phyloP scores from a whole-genome alignment of 2,329 filamentous ascomycete species.

The Orbilia blumenaviensis region DNA sequence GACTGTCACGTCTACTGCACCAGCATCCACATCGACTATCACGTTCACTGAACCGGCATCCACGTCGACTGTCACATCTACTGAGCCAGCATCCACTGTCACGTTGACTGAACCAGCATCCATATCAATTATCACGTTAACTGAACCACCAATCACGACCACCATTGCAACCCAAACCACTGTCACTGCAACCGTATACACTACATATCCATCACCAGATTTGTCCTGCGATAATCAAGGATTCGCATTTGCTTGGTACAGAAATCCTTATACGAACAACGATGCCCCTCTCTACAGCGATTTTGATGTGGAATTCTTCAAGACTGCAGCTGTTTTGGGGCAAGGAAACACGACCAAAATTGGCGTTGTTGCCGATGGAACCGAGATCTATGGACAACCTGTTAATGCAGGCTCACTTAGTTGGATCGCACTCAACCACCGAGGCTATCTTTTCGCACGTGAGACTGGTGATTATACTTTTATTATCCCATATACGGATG shows the following conservation, averaged over 20 bases:
- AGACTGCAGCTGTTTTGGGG: not conserved
- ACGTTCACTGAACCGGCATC: no score
- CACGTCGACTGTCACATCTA: no score
- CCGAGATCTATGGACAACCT: not conserved
- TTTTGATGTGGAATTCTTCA: not conserved
- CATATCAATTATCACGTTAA: no score
- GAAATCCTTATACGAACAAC: not conserved
- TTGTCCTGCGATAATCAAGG: slow-evolving; percentile 6
- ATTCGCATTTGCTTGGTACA: not conserved
- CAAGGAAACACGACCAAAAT: not conserved
- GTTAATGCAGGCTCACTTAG: no score
- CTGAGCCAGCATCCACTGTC: no score
- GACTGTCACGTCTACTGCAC: no score
- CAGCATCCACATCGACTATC: no score
- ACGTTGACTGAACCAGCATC: no score
- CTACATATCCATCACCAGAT: not conserved
- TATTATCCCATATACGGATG: no score
- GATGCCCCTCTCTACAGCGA: not conserved
- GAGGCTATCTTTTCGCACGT: no score
- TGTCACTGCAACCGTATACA: not conserved
- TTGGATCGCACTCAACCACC: no score
- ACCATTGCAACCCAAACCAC: not conserved
- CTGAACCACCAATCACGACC: not conserved
- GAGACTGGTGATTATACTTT: no score
- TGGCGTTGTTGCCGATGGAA: not conserved